Evolutionary conservation across 2,329 filamentous ascomycete species (phyloP), one percentile per base, ranked within the genome.

Genomic region (Elsinoe ampelina): DNA sequence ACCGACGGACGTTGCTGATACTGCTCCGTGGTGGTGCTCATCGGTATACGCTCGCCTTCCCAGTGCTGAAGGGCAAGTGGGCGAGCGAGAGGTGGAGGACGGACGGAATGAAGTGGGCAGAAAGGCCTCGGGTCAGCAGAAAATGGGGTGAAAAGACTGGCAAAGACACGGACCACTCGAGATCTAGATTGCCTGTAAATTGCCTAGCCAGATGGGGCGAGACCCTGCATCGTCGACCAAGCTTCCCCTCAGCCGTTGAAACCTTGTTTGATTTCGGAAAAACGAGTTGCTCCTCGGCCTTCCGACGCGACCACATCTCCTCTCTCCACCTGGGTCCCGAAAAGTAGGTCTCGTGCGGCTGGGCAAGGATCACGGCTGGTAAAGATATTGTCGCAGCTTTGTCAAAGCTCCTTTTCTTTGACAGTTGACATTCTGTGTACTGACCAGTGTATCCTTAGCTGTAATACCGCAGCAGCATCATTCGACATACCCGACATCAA

Each of bases 41-140:
- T 52, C 48, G 58, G 35, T 52, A 59, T 55, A 51, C 47, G 48
- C 38, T 48, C 15, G 34, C 48, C 26, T 30, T 30, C 26, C 8
- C 26, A 7, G 26, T 52, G 34, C 34, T 39, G 34, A 11, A 39
- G 34, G 19, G 38, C 10, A 38, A 36, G 45, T 50, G 45, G 50
- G 34, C 50, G 50, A 50, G 17, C 47, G 22, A 57, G 55, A 30
- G 26, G 58, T 55, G 58, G 58, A 58, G 58, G 57, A 48, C 30
- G 50, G 58, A 58, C 52, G 22, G 48, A 52, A 52, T 26, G 32
- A 54, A 54, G 51, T 54, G 52, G 52, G 26, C 36, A 55, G 36
- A 17, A 43, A 41, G 52, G 26, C 26, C 26, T 30, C 26, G 26
- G 26, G 26, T 30, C 26, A 30, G 26, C 26, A 30, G 26, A 7